phyloP scores from a whole-genome alignment of 805 yeast species.

The Saturnispora sekii region DNA sequence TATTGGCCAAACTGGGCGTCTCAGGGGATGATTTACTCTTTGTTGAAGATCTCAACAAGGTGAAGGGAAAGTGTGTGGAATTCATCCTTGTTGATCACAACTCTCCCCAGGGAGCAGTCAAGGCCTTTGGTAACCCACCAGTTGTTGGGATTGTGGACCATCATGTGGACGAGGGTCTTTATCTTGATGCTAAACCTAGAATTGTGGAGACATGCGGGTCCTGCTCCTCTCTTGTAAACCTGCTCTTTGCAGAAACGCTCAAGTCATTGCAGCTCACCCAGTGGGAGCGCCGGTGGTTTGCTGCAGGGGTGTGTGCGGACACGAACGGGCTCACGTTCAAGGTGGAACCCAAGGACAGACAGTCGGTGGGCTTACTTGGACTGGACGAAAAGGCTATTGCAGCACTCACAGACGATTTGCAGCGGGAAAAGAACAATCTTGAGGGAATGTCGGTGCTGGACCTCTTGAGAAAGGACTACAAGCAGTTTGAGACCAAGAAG shows the following conservation, averaged over 20 bases:
- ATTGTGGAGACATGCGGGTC: slow-evolving; percentile 60
- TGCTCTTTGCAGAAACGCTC: slow-evolving; percentile 27
- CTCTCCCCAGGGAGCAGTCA: slow-evolving; percentile 41
- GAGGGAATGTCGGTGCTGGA: slow-evolving; percentile 50
- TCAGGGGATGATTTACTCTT: slow-evolving; percentile 44
- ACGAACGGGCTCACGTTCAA: slow-evolving; percentile 59
- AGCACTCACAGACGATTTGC: background rate
- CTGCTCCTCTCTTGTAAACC: slow-evolving; percentile 66
- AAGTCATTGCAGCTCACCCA: slow-evolving; percentile 8
- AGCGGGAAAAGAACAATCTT: slow-evolving; percentile 22
- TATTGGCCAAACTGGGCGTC: slow-evolving; percentile 41
- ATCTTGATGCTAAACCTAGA: slow-evolving; percentile 47
- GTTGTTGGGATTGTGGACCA: slow-evolving; percentile 74
- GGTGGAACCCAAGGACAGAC: slow-evolving; percentile 50
- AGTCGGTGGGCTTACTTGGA: slow-evolving; percentile 33
- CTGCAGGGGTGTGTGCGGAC: slow-evolving; percentile 69
- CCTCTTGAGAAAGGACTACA: slow-evolving; percentile 75
- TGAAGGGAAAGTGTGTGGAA: slow-evolving; percentile 21
- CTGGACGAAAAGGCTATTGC: background rate
- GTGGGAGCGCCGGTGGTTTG: slow-evolving; percentile 28
- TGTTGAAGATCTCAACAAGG: slow-evolving; percentile 49
- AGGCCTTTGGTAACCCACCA: slow-evolving; percentile 19
- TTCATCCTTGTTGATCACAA: slow-evolving; percentile 81
- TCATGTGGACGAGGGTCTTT: slow-evolving; percentile 61
- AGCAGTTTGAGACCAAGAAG: slow-evolving; percentile 43